These are phyloP conservation scores for Solanum boliviense DNA, from an alignment of 257 asterid genomes.

Conservation along the genomic window DNA sequence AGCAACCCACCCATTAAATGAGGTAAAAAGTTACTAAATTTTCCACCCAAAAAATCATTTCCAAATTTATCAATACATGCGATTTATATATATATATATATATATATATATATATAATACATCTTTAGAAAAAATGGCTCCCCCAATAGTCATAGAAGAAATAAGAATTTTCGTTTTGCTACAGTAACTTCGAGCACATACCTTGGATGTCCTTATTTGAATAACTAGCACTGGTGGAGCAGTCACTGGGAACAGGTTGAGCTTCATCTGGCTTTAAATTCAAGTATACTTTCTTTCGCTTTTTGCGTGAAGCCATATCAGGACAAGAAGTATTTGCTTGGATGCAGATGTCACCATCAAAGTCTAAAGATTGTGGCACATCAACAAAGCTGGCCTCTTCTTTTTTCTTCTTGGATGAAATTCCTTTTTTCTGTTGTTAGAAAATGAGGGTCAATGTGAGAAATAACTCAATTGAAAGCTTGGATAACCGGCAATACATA, in stretches of 20 bases:
- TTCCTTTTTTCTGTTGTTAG: conserved; percentile 49
- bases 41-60: background rate
- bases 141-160: background rate
- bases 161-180: background rate
- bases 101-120: too few relatives aligned
- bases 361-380: conserved; percentile 1
- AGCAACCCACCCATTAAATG: background rate
- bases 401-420: conserved; percentile 38
- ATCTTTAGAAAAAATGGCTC: background rate
- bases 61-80: background rate
- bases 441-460: conserved; percentile 3
- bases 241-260: background rate
- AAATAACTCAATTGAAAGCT: background rate
- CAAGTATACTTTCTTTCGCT: conserved; percentile 12
- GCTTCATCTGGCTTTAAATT: conserved; percentile 5
- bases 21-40: background rate
- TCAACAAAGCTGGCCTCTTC: conserved; percentile 16
- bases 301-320: conserved; percentile 18
- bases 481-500: background rate
- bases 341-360: background rate
- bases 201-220: conserved; percentile 45
- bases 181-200: conserved; percentile 6
- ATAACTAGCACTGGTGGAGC: conserved; percentile 5
- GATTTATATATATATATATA: too few relatives aligned
- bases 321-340: conserved; percentile 11